These are phyloP conservation scores for Hyaloscypha variabilis DNA, from an alignment of 495 filamentous ascomycete genomes.

Conservation along the genomic window DNA sequence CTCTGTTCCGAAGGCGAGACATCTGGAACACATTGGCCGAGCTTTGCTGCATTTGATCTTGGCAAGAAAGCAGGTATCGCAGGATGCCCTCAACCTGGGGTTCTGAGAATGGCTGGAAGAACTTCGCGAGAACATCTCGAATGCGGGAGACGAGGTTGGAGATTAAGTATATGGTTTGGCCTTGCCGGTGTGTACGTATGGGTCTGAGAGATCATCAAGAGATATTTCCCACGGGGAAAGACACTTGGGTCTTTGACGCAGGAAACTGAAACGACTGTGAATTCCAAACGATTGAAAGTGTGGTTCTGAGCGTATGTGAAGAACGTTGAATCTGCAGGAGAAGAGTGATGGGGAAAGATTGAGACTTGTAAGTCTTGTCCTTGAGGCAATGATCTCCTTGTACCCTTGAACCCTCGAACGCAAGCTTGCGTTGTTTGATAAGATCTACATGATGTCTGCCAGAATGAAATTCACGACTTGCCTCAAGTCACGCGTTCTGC, in stretches of 20 bases:
- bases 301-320: background rate
- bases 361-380: background rate
- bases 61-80: conserved; percentile 1
- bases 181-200: background rate
- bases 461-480: background rate
- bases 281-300: background rate
- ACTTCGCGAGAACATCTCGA: background rate
- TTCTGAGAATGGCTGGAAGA: background rate
- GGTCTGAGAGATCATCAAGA: background rate
- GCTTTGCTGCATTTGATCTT: conserved; percentile 1
- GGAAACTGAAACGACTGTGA: background rate
- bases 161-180: background rate
- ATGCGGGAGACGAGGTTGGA: background rate
- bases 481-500: background rate
- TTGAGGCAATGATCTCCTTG: background rate
- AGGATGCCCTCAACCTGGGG: background rate
- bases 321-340: background rate
- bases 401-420: background rate
- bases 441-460: background rate
- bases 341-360: background rate
- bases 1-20: conserved; percentile 1
- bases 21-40: conserved; percentile 1
- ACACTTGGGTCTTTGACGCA: background rate
- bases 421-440: background rate
- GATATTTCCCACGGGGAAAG: background rate